Evolutionary conservation across 75 land plant genomes (phyloP), one percentile per base, ranked within the genome.

Genomic region (Pseudotsuga menziesii): DNA sequence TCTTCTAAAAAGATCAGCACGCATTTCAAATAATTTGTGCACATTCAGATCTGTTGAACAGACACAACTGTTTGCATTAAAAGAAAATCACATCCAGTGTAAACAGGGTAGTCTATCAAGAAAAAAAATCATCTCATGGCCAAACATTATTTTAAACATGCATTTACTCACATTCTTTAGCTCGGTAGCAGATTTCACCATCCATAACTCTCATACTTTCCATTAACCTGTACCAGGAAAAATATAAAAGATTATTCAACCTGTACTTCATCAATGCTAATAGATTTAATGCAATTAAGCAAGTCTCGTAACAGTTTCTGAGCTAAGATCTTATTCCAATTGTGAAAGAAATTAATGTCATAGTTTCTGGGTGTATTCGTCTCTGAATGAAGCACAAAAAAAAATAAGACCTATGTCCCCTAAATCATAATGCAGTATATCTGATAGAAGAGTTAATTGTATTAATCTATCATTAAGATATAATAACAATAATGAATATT

Each of bases 161-260:
- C 25, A 75, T 35, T 35, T 74, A 91, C 90, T 87, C 48, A 96
- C 98, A 87, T 66, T 93, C 98, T 69, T 88, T 97, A 8, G 93
- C 91, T 58, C 80, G 95, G 76, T 94, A 97, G 70, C 99, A 97
- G 66, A 97, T 97, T 78, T 97, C 99, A 80, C 92, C 88, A 71
- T 76, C 98, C 73, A 97, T 84, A 29, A 97, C 93, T 41, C 91
- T 82, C 93, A 94, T 97, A 61, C 81, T 87, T 62, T 97, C 95
- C 87, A 97, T 66, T 57, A 94, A 81, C 87, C 99, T 96, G 92
- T 80, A 88, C 73, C 11, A n/a, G 69, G 25, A 77, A 17, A 48
- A 52, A 61, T 2, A 48, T 44, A 13, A 74, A 64, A 59, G 6
- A 6, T 14, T 52, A 22, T 73, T 29, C 74, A 48, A 48, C 54